Conservation (phyloP, 148 eudicot genomes). For the Limonium bicolor region DNA sequence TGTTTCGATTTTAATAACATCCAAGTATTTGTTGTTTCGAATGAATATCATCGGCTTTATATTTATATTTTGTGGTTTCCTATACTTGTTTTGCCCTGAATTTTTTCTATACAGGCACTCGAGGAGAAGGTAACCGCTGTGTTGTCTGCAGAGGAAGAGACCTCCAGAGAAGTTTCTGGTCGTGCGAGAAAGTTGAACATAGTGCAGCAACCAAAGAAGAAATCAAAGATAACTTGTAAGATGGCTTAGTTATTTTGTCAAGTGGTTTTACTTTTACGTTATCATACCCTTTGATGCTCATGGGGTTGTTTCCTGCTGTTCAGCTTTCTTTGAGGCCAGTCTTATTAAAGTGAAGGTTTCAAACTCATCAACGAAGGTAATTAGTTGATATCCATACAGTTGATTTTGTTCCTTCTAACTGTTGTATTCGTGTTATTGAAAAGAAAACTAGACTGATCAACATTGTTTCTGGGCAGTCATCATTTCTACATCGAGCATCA, state of each 20-base stretch:
- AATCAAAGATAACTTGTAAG: slow-evolving; percentile 59
- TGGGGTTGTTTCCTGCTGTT: no score
- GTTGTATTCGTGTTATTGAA: background rate
- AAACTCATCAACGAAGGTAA: slow-evolving; percentile 68
- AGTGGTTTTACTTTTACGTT: no score
- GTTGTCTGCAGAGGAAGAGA: slow-evolving; percentile 47
- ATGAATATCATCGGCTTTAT: no score
- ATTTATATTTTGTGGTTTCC: no score
- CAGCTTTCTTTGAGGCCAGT: slow-evolving; percentile 54
- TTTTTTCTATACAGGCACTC: slow-evolving; percentile 17
- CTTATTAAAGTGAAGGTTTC: slow-evolving; percentile 30
- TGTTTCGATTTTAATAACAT: no score
- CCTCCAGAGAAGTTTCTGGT: slow-evolving; percentile 61
- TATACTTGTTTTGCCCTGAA: no score
- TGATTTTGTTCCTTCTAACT: background rate
- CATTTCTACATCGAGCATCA: slow-evolving; percentile 60
- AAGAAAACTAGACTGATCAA: background rate
- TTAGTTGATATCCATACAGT: background rate
- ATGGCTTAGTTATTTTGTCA: background rate
- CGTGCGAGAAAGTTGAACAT: slow-evolving; percentile 74
- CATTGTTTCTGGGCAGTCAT: slow-evolving; percentile 38
- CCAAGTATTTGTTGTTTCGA: no score
- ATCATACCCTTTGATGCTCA: no score
- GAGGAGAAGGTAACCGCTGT: slow-evolving; percentile 23
- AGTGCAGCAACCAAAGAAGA: slow-evolving; percentile 48